Evolutionary conservation across 2,329 filamentous ascomycete species (phyloP), one percentile per base, ranked within the genome.

Genomic region (Claviceps monticola): DNA sequence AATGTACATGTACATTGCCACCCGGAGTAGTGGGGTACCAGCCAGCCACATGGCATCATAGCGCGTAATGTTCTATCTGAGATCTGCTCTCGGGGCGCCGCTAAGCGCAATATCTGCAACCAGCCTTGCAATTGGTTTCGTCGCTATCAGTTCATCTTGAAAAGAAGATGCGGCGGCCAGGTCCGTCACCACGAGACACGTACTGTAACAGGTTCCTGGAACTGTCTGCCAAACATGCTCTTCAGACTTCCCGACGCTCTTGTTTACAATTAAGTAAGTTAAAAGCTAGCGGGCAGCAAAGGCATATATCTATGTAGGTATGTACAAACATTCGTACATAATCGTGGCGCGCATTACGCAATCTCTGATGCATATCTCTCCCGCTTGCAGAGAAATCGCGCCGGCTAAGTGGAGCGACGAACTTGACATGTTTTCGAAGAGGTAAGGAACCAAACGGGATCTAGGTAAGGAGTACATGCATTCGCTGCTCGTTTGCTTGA

Each of bases 311-410:
- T 26, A 26, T 7, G 23, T 26, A 23, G 1, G 23, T 23, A 23
- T 1, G 23, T 23, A 23, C 23, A 23, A 7, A 26, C 26, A 5
- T 34, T 34, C 29, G 29, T 11, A 51, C 29, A 9, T 11, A 51
- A 51, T 44, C 37, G 23, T 46, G 9, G 26, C 39, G 44, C 37
- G 9, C 17, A 51, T 48, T 39, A 51, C 50, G 50, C 50, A 47
- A 51, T 51, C 19, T 23, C 23, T 29, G 23, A n/a, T 34, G 5
- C 5, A 29, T 8, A 7, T 34, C 23, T 46, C 26, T 11, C 23
- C 21, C 16, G 44, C 44, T 34, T 29, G 23, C 23, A 17, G 44
- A 14, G 21, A 7, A 4, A 7, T 26, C 23, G 14, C 11, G 23
- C 13, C 14, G 43, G 43, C 17, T 21, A 14, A 23, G 19, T 23